Evolutionary conservation across 75 land plant species (phyloP), one percentile per base, ranked within the genome.

Genomic region (Adiantum capillusveneris): DNA sequence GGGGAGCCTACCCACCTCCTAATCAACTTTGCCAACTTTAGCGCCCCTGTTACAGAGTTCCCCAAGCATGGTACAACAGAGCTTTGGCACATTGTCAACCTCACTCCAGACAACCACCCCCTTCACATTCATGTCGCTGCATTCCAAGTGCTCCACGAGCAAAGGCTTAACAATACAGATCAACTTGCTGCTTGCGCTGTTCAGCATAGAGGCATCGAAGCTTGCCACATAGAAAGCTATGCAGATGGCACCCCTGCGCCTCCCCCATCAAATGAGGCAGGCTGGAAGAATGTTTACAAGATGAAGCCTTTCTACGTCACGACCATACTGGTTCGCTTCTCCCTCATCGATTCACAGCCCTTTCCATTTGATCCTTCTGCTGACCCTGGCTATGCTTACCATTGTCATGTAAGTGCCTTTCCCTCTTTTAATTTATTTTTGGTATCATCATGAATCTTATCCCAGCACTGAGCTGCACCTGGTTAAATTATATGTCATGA

Each of bases 251-350:
- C 0, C 34, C 12, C 22, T 6, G 19, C 5, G 20, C 26, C 44
- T 3, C 30, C 56, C 6, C 74, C 74, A 14, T 25, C 31, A 2
- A 71, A 57, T 57, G 74, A 71, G 44, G 44, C 44, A 1, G 67
- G 68, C 0, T 71, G 74, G 74, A 71, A 71, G 68, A 71, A 71
- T 50, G 69, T 71, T n/a, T 56, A 51, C 62, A 71, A 71, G 42
- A 57, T 64, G 60, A 25, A 39, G 44, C 68, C 68, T 25, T 20
- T 43, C 29, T 37, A 58, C 29, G 22, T 71, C 24, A 71, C 74
- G 6, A 57, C 46, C 2, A 0, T 71, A 13, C 30, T 71, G 11
- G 31, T 65, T 5, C 48, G 14, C 5, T 71, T 71, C 49, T 14
- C 48, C 20, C 22, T 56, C 12, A 16, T 69, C 39, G 16, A 42